These are phyloP conservation scores for Aphanomyces invadans DNA, from an alignment of 352 stramenopile genomes.

Conservation along the genomic window DNA sequence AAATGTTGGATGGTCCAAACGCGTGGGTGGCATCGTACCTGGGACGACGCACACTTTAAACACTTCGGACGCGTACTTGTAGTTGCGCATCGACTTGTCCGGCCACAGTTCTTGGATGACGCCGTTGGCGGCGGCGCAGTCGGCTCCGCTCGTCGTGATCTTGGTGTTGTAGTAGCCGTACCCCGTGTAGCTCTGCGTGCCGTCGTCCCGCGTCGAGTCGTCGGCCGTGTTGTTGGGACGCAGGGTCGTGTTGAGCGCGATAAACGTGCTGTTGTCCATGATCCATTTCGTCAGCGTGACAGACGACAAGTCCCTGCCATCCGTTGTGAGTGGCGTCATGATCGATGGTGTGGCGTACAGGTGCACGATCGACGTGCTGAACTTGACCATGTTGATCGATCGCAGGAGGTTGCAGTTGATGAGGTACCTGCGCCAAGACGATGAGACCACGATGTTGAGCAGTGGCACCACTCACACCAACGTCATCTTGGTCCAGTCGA, in stretches of 20 bases:
- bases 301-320: not conserved
- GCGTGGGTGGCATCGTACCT: too few species aligned
- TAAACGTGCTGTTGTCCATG: not conserved
- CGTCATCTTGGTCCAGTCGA: slow-evolving; percentile 2
- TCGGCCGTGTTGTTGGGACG: not conserved
- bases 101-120: slow-evolving; percentile 7
- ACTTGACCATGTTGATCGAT: not conserved
- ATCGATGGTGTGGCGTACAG: too few species aligned
- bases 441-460: too few species aligned
- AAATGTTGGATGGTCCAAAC: too few species aligned
- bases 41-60: not conserved
- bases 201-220: not conserved
- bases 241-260: not conserved
- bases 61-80: not conserved
- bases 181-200: not conserved
- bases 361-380: not conserved
- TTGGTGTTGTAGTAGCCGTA: not conserved
- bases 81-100: not conserved
- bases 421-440: too few species aligned
- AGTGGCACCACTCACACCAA: not conserved
- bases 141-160: not conserved
- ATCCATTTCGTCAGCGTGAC: not conserved
- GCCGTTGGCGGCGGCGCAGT: not conserved
- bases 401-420: not conserved
- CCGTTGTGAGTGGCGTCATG: too few species aligned